Base-by-base conservation (phyloP, 2,329 filamentous ascomycete species). In the Basipetospora chlamydospora region DNA sequence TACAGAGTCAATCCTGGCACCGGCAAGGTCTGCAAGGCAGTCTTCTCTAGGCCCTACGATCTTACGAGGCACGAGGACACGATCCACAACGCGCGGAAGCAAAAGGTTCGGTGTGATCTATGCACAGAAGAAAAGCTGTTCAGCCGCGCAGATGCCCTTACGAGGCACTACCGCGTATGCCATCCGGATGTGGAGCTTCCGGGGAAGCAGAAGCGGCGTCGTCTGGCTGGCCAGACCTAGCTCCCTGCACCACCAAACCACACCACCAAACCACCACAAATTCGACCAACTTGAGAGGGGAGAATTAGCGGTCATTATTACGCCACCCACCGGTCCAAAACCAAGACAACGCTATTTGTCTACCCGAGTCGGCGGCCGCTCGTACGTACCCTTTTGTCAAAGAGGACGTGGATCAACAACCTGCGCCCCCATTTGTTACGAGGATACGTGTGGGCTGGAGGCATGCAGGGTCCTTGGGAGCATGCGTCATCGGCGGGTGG, bases 111-210 rank as follows among this genome's bases (percentile, higher is more conserved):
- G 30, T 98, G 90, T 58, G 77, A 87, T 43, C 62, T 94, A 33
- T 98, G 90, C 59, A 86, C 83, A 2, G 87, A 96, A 49, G 88
- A 96, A 52, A 96, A 96, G 69, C 92, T 85, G 0, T 98, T 98
- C 52, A 94, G 86, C 47, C 77, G 90, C 40, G 90, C 88, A 44
- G 90, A 98, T 61, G 90, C 90, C 1, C 67, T 96, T 33, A 96
- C 88, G 11, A 69, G 90, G 42, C 90, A 98, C 54, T 92, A 94
- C 69, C 77, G 86, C 25, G 87, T 95, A 33, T 88, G 92, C 44
- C 88, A 95, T 56, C 87, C 88, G 0, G 84, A 94, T 42, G 70
- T 88, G 39, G 80, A 87, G 43, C 78, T 83, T 47, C 77, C 80
- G n/a, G 80, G 82, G 47, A 71, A 72, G 55, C 63, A 67, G 29